Conservation (phyloP, 768 basidiomycete species). For the Mycena haematopus region DNA sequence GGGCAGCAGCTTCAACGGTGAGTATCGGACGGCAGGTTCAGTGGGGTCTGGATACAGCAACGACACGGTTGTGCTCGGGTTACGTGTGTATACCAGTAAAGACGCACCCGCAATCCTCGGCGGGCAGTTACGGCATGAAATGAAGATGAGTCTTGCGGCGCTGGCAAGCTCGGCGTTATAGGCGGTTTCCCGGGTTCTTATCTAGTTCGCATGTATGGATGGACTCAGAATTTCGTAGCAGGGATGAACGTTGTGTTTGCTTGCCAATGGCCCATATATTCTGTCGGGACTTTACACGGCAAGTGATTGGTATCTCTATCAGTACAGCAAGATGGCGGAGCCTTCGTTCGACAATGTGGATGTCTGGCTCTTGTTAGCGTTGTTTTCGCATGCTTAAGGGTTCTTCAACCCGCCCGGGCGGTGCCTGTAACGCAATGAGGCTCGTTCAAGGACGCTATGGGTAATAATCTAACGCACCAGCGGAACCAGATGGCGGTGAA, state of each 20-base stretch:
- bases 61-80: slow-evolving; percentile 40
- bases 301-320: slow-evolving; percentile 11
- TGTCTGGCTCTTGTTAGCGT: slow-evolving; percentile 1
- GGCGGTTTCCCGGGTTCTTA: background rate
- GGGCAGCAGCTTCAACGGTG: background rate
- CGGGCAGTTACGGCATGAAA: slow-evolving; percentile 42
- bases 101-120: slow-evolving; percentile 38
- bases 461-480: slow-evolving; percentile 22
- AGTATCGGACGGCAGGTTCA: background rate
- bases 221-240: too few relatives aligned
- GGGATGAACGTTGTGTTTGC: too few relatives aligned
- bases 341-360: background rate
- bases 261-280: too few relatives aligned
- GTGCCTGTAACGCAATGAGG: slow-evolving; percentile 18
- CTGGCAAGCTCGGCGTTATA: slow-evolving; percentile 9
- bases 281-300: background rate
- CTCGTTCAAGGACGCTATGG: background rate
- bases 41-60: slow-evolving; percentile 18
- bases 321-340: slow-evolving; percentile 5
- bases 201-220: background rate
- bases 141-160: slow-evolving; percentile 24
- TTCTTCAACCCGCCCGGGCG: slow-evolving; percentile 26
- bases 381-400: slow-evolving; percentile 18
- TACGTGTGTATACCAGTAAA: slow-evolving; percentile 49
- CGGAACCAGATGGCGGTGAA: slow-evolving; percentile 30